Evolutionary conservation across 345 rosid species (phyloP), one percentile per base, ranked within the genome.

Genomic region (Trapa incisa): DNA sequence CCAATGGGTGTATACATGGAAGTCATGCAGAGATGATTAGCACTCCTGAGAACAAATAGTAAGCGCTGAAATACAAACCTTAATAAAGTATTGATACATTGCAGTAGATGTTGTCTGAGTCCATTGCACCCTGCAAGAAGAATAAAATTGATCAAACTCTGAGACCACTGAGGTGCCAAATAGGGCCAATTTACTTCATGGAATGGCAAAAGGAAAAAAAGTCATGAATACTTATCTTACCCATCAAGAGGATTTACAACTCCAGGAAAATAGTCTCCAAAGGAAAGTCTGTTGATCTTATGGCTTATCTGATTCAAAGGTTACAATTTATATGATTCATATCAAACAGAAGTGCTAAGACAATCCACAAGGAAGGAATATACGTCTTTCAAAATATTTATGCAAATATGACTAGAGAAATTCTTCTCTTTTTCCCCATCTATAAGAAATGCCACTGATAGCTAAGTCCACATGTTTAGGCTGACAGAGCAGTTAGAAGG

Each of bases 221-320:
- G 50, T 22, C 29, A 47, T 45, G 32, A 35, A 12, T 45, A 68
- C 35, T 38, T 42, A 47, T 75, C 43, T 77, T 87, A 91, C 97
- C 85, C 80, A 69, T 94, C 97, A 74, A 94, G 99, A 83, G 97
- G 99, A 78, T 94, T 91, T 54, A 94, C 87, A 36, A 84, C 89
- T n/a, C 97, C 97, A 35, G 99, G 99, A 67, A 86, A 91, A 74
- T 77, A 80, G 70, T 87, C 97, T 73, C 97, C 99, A 71, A 79
- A 94, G 68, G 90, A 68, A 64, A 94, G 84, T 75, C 82, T 80
- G 74, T 89, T 94, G 76, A 94, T 91, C 76, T 72, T 83, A 80
- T 91, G 97, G 82, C 93, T 94, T 78, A 91, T 77, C 99, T 89
- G 89, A 66, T 74, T 57, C 64, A 68, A 64, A 67, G 16, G 14